These are phyloP conservation scores for Serendipita sp. DNA, from an alignment of 768 basidiomycete genomes.

Conservation along the genomic window DNA sequence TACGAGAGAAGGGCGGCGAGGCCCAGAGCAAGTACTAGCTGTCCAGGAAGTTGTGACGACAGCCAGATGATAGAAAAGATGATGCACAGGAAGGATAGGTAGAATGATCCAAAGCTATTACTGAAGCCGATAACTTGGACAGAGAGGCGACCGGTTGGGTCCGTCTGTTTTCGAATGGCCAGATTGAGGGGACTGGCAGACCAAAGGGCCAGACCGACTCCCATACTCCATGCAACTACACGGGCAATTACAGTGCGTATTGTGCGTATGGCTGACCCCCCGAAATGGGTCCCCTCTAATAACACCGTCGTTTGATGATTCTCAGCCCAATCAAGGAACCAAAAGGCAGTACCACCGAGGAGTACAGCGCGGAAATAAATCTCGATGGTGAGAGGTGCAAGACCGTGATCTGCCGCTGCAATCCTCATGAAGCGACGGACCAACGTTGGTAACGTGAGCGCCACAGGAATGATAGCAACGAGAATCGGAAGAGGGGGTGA, in stretches of 20 bases:
- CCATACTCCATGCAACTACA: constrained; percentile 23
- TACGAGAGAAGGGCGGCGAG: constrained; percentile 55
- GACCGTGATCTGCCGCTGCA: constrained; percentile 39
- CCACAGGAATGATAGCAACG: constrained; percentile 38
- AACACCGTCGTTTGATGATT: neutral
- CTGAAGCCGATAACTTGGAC: constrained; percentile 67
- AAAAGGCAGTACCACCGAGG: constrained; percentile 44
- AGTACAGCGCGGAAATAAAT: constrained; percentile 43
- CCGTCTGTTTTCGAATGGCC: constrained; percentile 29
- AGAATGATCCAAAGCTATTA: constrained; percentile 80
- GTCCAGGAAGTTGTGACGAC: constrained; percentile 65
- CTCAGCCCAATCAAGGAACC: constrained; percentile 73
- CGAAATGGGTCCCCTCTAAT: neutral
- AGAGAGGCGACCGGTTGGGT: constrained; percentile 25
- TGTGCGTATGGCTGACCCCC: constrained; percentile 29
- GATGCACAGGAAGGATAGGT: constrained; percentile 66
- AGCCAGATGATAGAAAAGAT: constrained; percentile 36
- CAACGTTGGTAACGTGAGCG: constrained; percentile 39
- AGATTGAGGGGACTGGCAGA: constrained; percentile 60
- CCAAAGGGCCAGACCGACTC: constrained; percentile 53
- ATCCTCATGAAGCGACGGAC: constrained; percentile 43
- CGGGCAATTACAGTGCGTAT: constrained; percentile 50
- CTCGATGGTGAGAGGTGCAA: constrained; percentile 49
- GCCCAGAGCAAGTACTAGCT: constrained; percentile 53
- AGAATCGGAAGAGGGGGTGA: constrained; percentile 48